Percentiles rank a stretch among this genome's conserved stretches.
Conservation (phyloP, 306 rosid genomes). For the Begonia peltatifolia region DNA sequence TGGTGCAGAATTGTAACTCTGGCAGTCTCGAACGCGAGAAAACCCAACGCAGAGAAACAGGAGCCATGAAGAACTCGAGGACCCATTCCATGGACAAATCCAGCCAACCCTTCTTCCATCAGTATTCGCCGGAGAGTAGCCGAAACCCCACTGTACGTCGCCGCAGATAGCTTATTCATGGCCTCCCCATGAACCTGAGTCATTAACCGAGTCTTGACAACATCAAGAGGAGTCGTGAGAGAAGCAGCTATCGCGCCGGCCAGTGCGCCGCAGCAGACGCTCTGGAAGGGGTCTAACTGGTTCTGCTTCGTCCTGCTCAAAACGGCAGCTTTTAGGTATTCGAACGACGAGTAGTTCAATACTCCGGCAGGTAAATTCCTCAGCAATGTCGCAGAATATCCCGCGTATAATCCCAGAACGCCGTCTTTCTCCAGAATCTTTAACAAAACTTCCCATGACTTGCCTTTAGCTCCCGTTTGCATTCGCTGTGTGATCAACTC, state of each 20-base stretch:
- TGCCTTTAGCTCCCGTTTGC: constrained; percentile 71
- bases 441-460: constrained; percentile 56
- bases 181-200: constrained; percentile 54
- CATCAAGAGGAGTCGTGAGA: constrained; percentile 75
- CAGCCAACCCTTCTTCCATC: constrained; percentile 74
- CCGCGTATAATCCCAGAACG: constrained; percentile 61
- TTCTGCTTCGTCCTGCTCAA: constrained; percentile 18
- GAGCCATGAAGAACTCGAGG: constrained; percentile 86
- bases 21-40: constrained; percentile 90
- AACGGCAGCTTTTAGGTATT: constrained; percentile 65
- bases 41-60: constrained; percentile 82
- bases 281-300: constrained; percentile 59
- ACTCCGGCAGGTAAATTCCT: constrained; percentile 83
- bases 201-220: constrained; percentile 90
- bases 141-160: constrained; percentile 41
- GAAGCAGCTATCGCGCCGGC: constrained; percentile 90
- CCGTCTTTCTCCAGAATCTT: constrained; percentile 59
- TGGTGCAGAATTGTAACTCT: constrained; percentile 45
- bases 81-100: constrained; percentile 77
- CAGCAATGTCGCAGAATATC: constrained; percentile 66
- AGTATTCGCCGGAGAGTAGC: constrained; percentile 45
- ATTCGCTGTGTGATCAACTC: constrained; percentile 81
- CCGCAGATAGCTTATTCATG: constrained; percentile 36
- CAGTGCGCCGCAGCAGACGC: constrained; percentile 73
- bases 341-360: constrained; percentile 71